A percentile compares a stretch with the other conserved stretches of the same genome.
Conservation (phyloP, 108 stramenopile species). For the Chaetoceros tenuissimus region DNA sequence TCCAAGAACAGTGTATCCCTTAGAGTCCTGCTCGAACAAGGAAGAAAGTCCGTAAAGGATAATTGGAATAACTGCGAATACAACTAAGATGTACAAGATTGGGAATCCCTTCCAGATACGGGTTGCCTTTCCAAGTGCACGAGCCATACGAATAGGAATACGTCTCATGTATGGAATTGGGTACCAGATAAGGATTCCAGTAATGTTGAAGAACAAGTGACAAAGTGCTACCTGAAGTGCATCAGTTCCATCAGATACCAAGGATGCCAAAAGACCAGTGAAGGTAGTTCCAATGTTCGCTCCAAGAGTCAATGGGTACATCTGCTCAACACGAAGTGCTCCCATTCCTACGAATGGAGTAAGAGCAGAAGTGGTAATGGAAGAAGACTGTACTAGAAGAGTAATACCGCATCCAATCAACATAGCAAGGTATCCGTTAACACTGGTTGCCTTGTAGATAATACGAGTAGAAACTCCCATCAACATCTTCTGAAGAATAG, state of each 20-base stretch:
- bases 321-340: conserved; percentile 44
- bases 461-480: conserved; percentile 66
- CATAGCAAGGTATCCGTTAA: conserved; percentile 52
- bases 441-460: too few relatives aligned
- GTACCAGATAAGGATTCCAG: conserved; percentile 77
- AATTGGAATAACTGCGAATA: conserved; percentile 60
- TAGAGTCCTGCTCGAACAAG: conserved; percentile 31
- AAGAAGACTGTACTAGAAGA: conserved; percentile 44
- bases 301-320: conserved; percentile 80
- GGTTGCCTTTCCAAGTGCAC: conserved; percentile 53
- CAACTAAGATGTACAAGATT: conserved; percentile 48
- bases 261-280: conserved; percentile 50
- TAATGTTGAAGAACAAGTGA: conserved; percentile 64
- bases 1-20: conserved; percentile 37
- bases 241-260: conserved; percentile 34
- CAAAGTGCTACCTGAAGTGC: conserved; percentile 53
- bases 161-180: conserved; percentile 72
- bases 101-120: conserved; percentile 53
- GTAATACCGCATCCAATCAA: conserved; percentile 49
- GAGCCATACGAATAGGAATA: conserved; percentile 53
- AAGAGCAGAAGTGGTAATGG: too few relatives aligned
- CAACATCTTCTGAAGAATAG: conserved; percentile 31
- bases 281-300: conserved; percentile 85
- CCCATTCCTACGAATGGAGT: conserved; percentile 58
- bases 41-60: conserved; percentile 47